phyloP scores from a whole-genome alignment of 192 early-diverging fungal genomes.

The Backusella tuberculispora region DNA sequence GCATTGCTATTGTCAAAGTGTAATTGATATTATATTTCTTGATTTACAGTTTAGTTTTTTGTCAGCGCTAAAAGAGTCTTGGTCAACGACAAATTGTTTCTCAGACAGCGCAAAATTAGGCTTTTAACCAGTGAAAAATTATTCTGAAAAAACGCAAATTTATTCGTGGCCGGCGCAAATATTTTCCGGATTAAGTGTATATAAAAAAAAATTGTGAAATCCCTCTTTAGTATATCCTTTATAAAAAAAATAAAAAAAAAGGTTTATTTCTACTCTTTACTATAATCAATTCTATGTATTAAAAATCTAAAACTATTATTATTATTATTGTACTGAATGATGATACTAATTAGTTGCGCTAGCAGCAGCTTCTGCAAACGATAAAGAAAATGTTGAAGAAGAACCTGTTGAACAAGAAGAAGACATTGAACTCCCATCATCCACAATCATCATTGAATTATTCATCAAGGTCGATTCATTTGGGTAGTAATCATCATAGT shows the following conservation, averaged over 20 bases:
- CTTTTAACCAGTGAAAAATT: too few relatives aligned
- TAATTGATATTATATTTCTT: too few relatives aligned
- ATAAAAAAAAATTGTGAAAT: too few relatives aligned
- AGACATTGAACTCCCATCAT: background rate
- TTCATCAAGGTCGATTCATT: background rate
- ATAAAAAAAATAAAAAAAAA: background rate
- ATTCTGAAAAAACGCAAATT: too few relatives aligned
- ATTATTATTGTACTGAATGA: background rate
- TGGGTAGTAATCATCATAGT: background rate
- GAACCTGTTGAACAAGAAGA: background rate
- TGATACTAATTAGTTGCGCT: background rate
- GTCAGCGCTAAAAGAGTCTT: too few relatives aligned
- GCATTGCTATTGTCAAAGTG: too few relatives aligned
- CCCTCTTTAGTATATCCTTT: too few relatives aligned
- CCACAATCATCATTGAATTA: background rate
- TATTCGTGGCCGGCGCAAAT: too few relatives aligned
- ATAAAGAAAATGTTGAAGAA: slow-evolving; percentile 3
- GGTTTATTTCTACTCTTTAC: slow-evolving; percentile 6
- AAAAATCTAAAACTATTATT: background rate
- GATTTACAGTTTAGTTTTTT: too few relatives aligned
- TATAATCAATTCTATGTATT: background rate
- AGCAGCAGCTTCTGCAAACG: background rate
- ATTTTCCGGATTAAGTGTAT: too few relatives aligned
- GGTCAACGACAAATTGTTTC: too few relatives aligned
- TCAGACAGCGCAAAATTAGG: too few relatives aligned